Evolutionary conservation across 108 stramenopile genomes (phyloP).

Genomic region (Discostella stelligeroides): DNA sequence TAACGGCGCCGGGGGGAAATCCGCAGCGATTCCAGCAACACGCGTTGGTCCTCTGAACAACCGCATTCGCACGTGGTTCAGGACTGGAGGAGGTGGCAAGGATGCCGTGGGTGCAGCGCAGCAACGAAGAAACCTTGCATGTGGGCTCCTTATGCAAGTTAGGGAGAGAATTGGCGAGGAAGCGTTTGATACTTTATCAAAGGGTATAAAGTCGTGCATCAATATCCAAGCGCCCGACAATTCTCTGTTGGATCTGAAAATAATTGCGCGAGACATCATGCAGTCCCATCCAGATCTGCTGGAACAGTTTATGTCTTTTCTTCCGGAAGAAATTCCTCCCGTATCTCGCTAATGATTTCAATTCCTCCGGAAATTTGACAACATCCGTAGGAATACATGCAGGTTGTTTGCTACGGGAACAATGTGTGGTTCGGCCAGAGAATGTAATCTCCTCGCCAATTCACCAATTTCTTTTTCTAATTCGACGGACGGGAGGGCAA

Average conservation of each 20-base stretch:
- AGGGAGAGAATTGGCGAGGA: slow-evolving; percentile 51
- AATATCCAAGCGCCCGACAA: slow-evolving; percentile 17
- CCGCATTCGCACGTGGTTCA: slow-evolving; percentile 42
- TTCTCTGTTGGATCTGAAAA: slow-evolving; percentile 49
- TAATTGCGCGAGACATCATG: slow-evolving; percentile 48
- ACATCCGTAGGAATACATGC: not conserved
- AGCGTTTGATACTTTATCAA: slow-evolving; percentile 56
- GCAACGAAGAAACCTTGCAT: slow-evolving; percentile 56
- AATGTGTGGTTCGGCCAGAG: no score
- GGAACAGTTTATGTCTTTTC: slow-evolving; percentile 54
- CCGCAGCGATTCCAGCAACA: slow-evolving; percentile 2
- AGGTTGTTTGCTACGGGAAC: no score
- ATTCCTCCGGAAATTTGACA: not conserved
- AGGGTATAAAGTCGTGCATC: slow-evolving; percentile 46
- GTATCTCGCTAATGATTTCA: not conserved
- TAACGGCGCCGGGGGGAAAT: not conserved
- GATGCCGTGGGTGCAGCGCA: slow-evolving; percentile 57
- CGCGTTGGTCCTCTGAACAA: slow-evolving; percentile 25
- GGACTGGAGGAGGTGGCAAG: slow-evolving; percentile 52
- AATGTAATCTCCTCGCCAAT: no score
- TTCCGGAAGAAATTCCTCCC: slow-evolving; percentile 62
- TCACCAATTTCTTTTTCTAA: no score
- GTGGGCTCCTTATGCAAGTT: slow-evolving; percentile 61
- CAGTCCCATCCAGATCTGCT: slow-evolving; percentile 61
- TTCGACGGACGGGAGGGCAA: no score